Percentiles rank a stretch among this genome's conserved stretches.
Evolutionary conservation across 2,329 filamentous ascomycete genomes (phyloP).

Genomic region (Aspergillus pseudoterreus): DNA sequence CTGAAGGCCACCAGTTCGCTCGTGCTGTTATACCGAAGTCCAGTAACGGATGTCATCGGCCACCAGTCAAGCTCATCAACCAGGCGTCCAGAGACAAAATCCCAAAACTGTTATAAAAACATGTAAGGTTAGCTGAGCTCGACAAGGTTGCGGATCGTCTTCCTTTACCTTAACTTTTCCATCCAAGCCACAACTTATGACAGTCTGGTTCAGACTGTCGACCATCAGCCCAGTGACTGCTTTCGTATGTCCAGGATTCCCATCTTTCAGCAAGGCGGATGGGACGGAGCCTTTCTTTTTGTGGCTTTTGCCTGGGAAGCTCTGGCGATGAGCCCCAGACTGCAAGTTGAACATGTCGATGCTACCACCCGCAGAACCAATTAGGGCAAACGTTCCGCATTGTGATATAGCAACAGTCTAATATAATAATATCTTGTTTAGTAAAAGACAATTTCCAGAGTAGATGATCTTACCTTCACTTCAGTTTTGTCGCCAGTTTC

Average conservation of each 20-base stretch:
- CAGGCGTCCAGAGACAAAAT: slow-evolving; percentile 78
- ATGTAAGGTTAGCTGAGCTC: neutral
- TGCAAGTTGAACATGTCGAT: slow-evolving; percentile 98
- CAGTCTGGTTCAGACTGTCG: slow-evolving; percentile 79
- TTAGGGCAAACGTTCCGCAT: slow-evolving; percentile 88
- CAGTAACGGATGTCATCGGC: slow-evolving; percentile 69
- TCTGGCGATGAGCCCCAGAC: slow-evolving; percentile 81
- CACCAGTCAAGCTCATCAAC: slow-evolving; percentile 80
- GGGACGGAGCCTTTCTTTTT: neutral
- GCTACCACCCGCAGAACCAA: slow-evolving; percentile 77
- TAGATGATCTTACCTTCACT: slow-evolving; percentile 51
- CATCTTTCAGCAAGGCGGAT: slow-evolving; percentile 16
- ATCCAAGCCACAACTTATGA: slow-evolving; percentile 84
- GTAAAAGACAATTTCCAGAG: neutral
- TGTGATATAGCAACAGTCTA: slow-evolving; percentile 82
- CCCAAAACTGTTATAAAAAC: slow-evolving; percentile 66
- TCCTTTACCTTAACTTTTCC: slow-evolving; percentile 71
- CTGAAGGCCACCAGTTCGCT: slow-evolving; percentile 85
- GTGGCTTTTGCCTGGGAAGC: slow-evolving; percentile 65
- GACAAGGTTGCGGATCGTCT: neutral
- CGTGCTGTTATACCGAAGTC: slow-evolving; percentile 73
- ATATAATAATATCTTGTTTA: neutral
- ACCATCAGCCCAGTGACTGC: slow-evolving; percentile 82
- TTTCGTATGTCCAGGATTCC: slow-evolving; percentile 71
- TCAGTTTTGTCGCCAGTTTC: slow-evolving; percentile 78